A percentile compares a stretch with the other conserved stretches of the same genome.
Evolutionary conservation across 805 yeast genomes (phyloP).

Genomic region (Scheffersomyces ergatensis): DNA sequence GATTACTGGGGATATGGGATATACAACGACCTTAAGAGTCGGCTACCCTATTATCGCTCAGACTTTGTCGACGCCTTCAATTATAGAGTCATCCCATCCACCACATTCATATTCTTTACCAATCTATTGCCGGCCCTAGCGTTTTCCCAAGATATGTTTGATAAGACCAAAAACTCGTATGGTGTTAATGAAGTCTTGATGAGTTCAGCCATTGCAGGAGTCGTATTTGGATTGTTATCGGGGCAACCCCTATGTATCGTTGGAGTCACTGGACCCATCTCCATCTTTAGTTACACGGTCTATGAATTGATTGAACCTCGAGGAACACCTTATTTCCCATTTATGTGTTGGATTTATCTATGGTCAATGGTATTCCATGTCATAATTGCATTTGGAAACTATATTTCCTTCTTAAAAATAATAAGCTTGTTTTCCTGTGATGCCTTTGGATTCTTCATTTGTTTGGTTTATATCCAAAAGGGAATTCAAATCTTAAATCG

Average conservation of each 20-base stretch:
- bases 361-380: conserved; percentile 89
- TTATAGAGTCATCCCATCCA: conserved; percentile 85
- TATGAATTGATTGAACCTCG: conserved; percentile 63
- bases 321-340: conserved; percentile 68
- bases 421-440: conserved; percentile 87
- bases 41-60: conserved; percentile 66
- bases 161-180: conserved; percentile 78
- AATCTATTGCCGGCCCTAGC: conserved; percentile 92
- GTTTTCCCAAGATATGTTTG: conserved; percentile 96
- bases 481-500: conserved; percentile 78
- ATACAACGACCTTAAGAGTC: conserved; percentile 44
- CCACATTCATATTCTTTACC: conserved; percentile 81
- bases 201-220: conserved; percentile 84
- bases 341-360: conserved; percentile 93
- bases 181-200: conserved; percentile 90
- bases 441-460: conserved; percentile 88
- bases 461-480: conserved; percentile 82
- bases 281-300: conserved; percentile 90
- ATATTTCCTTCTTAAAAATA: conserved; percentile 62
- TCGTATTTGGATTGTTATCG: conserved; percentile 77
- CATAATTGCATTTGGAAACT: conserved; percentile 64
- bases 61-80: conserved; percentile 84
- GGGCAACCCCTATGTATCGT: conserved; percentile 95
- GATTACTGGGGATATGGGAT: conserved; percentile 48
- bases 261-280: conserved; percentile 95